These are phyloP conservation scores for Globisporangium cystogenes DNA, from an alignment of 352 stramenopile genomes.

Conservation along the genomic window DNA sequence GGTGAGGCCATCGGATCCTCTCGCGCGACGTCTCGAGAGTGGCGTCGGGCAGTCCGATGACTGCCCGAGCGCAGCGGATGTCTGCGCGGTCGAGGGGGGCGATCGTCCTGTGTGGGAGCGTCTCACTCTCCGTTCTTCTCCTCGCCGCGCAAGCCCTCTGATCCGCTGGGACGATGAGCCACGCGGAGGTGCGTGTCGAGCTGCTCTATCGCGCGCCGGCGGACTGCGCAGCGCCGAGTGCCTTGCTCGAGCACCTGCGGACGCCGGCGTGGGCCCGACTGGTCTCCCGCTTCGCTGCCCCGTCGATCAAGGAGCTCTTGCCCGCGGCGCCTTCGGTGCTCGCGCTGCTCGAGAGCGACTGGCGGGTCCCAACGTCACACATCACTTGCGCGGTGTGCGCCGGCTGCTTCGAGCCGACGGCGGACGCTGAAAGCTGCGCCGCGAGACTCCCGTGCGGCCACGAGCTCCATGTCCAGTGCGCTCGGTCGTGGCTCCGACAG, in stretches of 20 bases:
- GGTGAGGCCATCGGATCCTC: too few species aligned
- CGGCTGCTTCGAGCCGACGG: conserved; percentile 37
- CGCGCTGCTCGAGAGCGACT: conserved; percentile 21
- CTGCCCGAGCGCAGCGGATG: too few species aligned
- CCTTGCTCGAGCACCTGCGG: conserved; percentile 56
- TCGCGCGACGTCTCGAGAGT: too few species aligned
- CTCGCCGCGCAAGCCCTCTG: too few species aligned
- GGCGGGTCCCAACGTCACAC: conserved; percentile 11
- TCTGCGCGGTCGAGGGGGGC: too few species aligned
- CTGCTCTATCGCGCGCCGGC: conserved; percentile 52
- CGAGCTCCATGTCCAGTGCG: conserved; percentile 72
- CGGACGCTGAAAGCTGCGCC: conserved; percentile 17
- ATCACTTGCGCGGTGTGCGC: conserved; percentile 75
- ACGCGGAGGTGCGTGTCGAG: conserved; percentile 47
- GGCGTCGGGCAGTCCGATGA: too few species aligned
- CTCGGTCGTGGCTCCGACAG: conserved; percentile 65
- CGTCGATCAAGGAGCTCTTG: conserved; percentile 57
- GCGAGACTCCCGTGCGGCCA: conserved; percentile 86
- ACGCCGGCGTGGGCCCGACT: conserved; percentile 51
- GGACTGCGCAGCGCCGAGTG: conserved; percentile 27
- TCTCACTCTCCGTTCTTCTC: too few species aligned
- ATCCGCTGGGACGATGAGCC: conserved; percentile 16
- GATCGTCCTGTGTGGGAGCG: too few species aligned
- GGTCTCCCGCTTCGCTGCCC: conserved; percentile 50
- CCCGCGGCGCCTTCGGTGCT: conserved; percentile 33